Evolutionary conservation across 257 asterid species (phyloP), one percentile per base, ranked within the genome.

Genomic region (Perilla frutescens): DNA sequence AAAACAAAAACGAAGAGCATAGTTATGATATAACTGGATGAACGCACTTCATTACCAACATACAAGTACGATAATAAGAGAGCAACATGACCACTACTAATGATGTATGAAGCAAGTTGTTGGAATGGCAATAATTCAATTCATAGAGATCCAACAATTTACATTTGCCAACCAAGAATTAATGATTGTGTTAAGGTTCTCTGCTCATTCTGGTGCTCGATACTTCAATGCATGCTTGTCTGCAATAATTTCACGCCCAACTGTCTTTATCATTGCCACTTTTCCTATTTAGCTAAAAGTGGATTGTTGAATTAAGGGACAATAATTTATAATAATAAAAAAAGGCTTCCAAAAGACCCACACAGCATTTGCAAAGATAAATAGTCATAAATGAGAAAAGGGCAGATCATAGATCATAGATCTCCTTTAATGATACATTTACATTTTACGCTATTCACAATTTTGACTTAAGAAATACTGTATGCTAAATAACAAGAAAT

Each of bases 241-340:
- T 31, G 45, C 39, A 63, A 62, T 77, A 34, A 63, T 54, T 61
- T 76, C 40, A 51, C 4, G 10, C 53, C 51, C 80, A 62, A 43
- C 66, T 53, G 72, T 69, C 56, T 54, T 65, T 26, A 48, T 70
- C 76, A 77, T 39, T 4, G 26, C 11, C 9, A 26, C 55, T 49
- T 62, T 69, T 69, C 41, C 55, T 43, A 56, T 63, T 68, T 29
- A 74, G 49, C 72, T 61, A 53, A 73, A 31, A 62, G 50, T 1
- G 9, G 41, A 8, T 20, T 2, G 13, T 15, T 53, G 8, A 53
- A n/a, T 53, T 5, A 10, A 43, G 32, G 53, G 31, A 36, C 20
- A 49, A 62, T 12, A 32, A 13, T 20, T 20, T 20, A 20, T 20
- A 20, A 20, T 20, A 20, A 20, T 0, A 20, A n/a, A 2, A n/a